phyloP scores from a whole-genome alignment of 2,329 filamentous ascomycete genomes.

The Colletotrichum lentis region DNA sequence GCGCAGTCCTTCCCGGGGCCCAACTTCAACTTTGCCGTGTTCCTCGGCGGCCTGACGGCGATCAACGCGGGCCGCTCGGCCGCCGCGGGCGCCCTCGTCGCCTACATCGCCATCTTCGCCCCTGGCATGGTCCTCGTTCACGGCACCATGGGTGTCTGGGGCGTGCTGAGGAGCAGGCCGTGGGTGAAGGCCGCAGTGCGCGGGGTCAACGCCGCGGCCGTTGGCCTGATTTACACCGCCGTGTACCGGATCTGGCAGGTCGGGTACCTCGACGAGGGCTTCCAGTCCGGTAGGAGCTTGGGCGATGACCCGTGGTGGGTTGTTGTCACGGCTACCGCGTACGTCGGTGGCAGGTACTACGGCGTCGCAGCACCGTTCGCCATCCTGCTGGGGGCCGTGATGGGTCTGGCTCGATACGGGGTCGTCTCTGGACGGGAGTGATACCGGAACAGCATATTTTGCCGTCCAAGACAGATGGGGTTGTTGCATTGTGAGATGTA shows the following conservation, averaged over 20 bases:
- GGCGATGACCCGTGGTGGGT: constrained; percentile 66
- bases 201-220: constrained; percentile 64
- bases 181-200: constrained; percentile 56
- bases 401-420: constrained; percentile 48
- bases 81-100: constrained; percentile 57
- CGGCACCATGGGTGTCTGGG: constrained; percentile 61
- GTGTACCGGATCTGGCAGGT: constrained; percentile 66
- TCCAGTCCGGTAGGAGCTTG: constrained; percentile 56
- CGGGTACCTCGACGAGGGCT: constrained; percentile 58
- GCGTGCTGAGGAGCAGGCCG: constrained; percentile 52
- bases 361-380: constrained; percentile 45
- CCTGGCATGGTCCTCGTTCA: constrained; percentile 56
- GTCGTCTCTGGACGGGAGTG: constrained; percentile 39
- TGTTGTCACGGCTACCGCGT: constrained; percentile 56
- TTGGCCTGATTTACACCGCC: constrained; percentile 66
- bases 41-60: constrained; percentile 60
- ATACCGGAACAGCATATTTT: background rate
- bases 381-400: constrained; percentile 47
- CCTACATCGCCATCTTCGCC: constrained; percentile 57
- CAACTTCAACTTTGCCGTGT: constrained; percentile 61
- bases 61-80: constrained; percentile 48
- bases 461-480: background rate
- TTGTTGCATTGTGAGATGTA: background rate
- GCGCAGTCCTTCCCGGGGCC: constrained; percentile 69
- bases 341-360: constrained; percentile 48